Percentiles rank a stretch among this genome's conserved stretches.
Conservation (phyloP, 768 basidiomycete genomes). For the Xerocomellus intermedius region DNA sequence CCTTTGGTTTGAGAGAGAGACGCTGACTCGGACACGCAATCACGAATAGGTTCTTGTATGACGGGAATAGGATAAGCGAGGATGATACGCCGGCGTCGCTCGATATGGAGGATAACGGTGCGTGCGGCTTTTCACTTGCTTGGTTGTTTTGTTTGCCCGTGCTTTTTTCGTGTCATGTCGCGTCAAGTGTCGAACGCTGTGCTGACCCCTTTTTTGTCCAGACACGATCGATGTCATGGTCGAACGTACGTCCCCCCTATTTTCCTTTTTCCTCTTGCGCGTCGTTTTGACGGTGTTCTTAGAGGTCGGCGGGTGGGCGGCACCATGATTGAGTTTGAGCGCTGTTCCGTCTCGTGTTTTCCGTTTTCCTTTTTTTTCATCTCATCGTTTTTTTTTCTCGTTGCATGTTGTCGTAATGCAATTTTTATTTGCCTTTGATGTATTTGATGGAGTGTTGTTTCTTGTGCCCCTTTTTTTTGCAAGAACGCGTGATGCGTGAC, state of each 20-base stretch:
- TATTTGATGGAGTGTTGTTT: not conserved
- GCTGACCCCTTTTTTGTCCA: conserved; percentile 23
- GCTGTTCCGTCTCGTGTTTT: not conserved
- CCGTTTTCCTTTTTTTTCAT: not conserved
- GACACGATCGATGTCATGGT: conserved; percentile 98
- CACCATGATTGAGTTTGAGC: conserved; percentile 7
- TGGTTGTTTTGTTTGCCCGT: not conserved
- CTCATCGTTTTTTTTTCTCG: not conserved
- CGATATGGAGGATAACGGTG: conserved; percentile 89
- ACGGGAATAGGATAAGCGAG: conserved; percentile 81
- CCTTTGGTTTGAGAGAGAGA: too few species aligned
- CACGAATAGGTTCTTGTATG: conserved; percentile 77
- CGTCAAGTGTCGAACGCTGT: too few species aligned
- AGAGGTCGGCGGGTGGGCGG: conserved; percentile 21
- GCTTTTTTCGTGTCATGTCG: not conserved
- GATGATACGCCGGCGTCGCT: conserved; percentile 84
- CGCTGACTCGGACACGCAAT: not conserved
- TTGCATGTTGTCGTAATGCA: conserved; percentile 4
- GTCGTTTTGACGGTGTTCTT: not conserved
- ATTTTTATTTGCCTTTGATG: not conserved
- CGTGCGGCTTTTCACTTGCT: conserved; percentile 13
- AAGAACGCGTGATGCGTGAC: too few species aligned
- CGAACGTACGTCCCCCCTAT: conserved; percentile 73
- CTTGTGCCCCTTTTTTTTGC: too few species aligned
- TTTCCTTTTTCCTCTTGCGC: not conserved